Evolutionary conservation across 495 filamentous ascomycete genomes (phyloP), one percentile per base, ranked within the genome.

Genomic region (Lasiosphaeria hispida): DNA sequence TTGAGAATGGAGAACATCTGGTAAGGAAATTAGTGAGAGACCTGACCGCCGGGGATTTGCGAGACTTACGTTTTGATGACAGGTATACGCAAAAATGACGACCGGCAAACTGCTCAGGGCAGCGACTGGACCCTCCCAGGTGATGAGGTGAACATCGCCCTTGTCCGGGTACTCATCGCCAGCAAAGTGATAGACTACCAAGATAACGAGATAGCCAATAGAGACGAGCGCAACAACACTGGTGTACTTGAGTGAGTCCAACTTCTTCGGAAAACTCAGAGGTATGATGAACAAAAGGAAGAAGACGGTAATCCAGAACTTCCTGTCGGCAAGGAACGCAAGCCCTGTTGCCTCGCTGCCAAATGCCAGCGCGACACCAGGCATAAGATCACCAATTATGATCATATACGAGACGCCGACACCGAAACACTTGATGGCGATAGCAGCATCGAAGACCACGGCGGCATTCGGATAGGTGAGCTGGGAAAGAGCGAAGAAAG

Each of bases 1-100:
- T 98, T 98, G 34, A 98, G 74, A 59, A 98, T 93, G 0, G 95
- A 96, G 67, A 98, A 98, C 94, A 98, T 98, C 92, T 96, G 63
- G 19, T 8, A 41, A 41, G 1, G 9, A 14, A 2, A 47, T 64
- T 58, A 67, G 62, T 53, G 41, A 10, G 9, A 0, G 3, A 11
- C 4, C 8, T 6, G 10, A 30, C 23, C 30, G 43, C 10, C 11
- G 10, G 6, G 18, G 57, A 0, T 0, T 1, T 54, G 15, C 13
- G 37, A 39, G 47, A 61, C 83, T 59, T 76, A 96, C 91, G 65
- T 98, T 98, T 63, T 98, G 94, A 72, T 98, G 94, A 68, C 95
- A 98, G 4, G 94, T 98, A 72, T 97, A 98, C 15, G 94, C 94
- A 75, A 97, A 98, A 8, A 98, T 90, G 56, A 97, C 90, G 41